Conservation (phyloP, 2,329 filamentous ascomycete species). For the Monosporascus cannonballus region DNA sequence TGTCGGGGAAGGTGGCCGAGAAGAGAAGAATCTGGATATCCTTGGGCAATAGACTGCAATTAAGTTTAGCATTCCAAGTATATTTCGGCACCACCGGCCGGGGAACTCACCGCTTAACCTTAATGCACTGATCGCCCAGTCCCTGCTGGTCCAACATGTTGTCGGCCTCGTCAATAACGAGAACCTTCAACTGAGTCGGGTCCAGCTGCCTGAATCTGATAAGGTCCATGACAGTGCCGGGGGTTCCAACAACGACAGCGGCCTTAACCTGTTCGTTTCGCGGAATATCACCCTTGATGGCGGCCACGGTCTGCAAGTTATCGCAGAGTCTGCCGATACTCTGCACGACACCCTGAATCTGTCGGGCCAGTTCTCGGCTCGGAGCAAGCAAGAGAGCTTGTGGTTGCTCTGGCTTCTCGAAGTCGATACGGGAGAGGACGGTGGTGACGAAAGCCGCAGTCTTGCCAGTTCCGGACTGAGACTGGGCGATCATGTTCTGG, state of each 20-base stretch:
- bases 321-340: slow-evolving; percentile 81
- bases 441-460: slow-evolving; percentile 95
- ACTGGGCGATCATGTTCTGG: slow-evolving; percentile 92
- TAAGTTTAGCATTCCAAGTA: slow-evolving; percentile 22
- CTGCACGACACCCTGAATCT: slow-evolving; percentile 81
- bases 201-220: slow-evolving; percentile 74
- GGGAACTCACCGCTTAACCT: slow-evolving; percentile 71
- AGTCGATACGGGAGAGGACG: slow-evolving; percentile 79
- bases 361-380: slow-evolving; percentile 87
- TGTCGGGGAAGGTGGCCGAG: slow-evolving; percentile 85
- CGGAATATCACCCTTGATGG: slow-evolving; percentile 71
- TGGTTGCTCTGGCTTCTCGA: slow-evolving; percentile 59
- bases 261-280: slow-evolving; percentile 64
- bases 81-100: slow-evolving; percentile 22
- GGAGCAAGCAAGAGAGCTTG: slow-evolving; percentile 88
- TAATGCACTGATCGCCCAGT: slow-evolving; percentile 87
- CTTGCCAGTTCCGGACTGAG: slow-evolving; percentile 98
- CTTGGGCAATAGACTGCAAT: slow-evolving; percentile 61
- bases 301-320: slow-evolving; percentile 69
- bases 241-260: slow-evolving; percentile 85
- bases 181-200: slow-evolving; percentile 63
- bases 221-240: slow-evolving; percentile 85
- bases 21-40: slow-evolving; percentile 86
- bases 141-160: slow-evolving; percentile 98
- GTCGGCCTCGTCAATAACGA: slow-evolving; percentile 95